These are phyloP conservation scores for Papiliotrema laurentii DNA, from an alignment of 1,284 basidiomycete genomes.

Conservation along the genomic window DNA sequence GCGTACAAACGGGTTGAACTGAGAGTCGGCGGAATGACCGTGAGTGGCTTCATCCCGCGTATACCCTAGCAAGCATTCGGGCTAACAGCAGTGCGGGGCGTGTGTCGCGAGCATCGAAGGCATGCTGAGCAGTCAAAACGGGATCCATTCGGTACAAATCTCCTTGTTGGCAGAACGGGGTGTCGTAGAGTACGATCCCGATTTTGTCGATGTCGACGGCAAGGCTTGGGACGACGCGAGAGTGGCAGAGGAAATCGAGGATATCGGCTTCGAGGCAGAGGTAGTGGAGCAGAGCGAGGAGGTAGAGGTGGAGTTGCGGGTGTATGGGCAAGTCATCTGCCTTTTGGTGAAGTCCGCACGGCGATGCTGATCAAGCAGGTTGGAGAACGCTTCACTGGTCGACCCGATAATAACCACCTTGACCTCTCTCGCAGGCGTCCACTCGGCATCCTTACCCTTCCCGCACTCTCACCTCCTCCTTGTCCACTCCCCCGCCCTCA, in stretches of 20 bases:
- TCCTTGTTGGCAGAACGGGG: constrained; percentile 91
- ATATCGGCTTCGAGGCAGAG: constrained; percentile 48
- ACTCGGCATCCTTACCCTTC: constrained; percentile 65
- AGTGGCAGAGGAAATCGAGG: constrained; percentile 60
- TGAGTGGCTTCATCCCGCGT: constrained; percentile 7
- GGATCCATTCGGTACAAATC: constrained; percentile 83
- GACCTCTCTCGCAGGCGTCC: constrained; percentile 67
- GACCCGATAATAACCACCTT: constrained; percentile 21
- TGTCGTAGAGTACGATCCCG: constrained; percentile 79
- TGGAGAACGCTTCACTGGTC: constrained; percentile 32
- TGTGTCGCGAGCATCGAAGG: constrained; percentile 75
- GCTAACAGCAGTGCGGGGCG: constrained; percentile 44
- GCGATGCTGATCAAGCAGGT: constrained; percentile 12
- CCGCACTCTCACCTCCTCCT: constrained; percentile 69
- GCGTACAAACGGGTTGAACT: constrained; percentile 39
- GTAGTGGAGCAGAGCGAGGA: constrained; percentile 43
- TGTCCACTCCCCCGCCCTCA: constrained; percentile 67
- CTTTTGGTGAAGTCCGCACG: neutral
- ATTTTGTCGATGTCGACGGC: constrained; percentile 34
- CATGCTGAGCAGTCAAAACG: constrained; percentile 72
- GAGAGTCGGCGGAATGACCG: constrained; percentile 47
- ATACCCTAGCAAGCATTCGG: neutral
- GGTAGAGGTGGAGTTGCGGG: constrained; percentile 37
- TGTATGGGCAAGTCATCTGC: constrained; percentile 38
- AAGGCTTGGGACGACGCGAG: constrained; percentile 68